phyloP scores from a whole-genome alignment of 2,329 filamentous ascomycete genomes.

The Fusarium pseudoanthophilum region DNA sequence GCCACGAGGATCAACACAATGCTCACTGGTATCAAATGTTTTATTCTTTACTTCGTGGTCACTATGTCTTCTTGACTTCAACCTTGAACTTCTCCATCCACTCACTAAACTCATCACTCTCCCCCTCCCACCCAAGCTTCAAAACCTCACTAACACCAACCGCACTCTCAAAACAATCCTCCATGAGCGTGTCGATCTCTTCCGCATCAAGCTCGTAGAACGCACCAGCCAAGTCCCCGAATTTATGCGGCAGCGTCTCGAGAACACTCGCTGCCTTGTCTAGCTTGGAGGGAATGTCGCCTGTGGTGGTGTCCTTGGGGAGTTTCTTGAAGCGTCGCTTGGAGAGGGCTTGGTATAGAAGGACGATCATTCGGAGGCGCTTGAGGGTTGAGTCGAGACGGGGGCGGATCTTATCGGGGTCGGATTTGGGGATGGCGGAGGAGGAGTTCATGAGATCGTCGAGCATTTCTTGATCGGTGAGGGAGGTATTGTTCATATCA shows the following conservation, averaged over 20 bases:
- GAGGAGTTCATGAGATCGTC: slow-evolving; percentile 75
- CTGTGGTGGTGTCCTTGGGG: slow-evolving; percentile 49
- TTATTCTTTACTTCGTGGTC: background rate
- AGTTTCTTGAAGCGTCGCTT: slow-evolving; percentile 76
- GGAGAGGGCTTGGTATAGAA: slow-evolving; percentile 75
- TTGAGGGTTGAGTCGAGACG: slow-evolving; percentile 72
- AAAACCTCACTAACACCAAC: slow-evolving; percentile 66
- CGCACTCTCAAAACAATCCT: slow-evolving; percentile 69
- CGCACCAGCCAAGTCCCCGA: slow-evolving; percentile 75
- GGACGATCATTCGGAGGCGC: slow-evolving; percentile 72
- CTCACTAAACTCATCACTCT: slow-evolving; percentile 78
- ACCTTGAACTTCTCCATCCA: slow-evolving; percentile 74
- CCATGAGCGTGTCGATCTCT: slow-evolving; percentile 68
- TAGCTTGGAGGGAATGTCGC: slow-evolving; percentile 54
- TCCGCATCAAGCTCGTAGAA: slow-evolving; percentile 76
- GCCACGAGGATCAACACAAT: slow-evolving; percentile 10
- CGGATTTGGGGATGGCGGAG: slow-evolving; percentile 69
- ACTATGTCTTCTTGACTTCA: slow-evolving; percentile 59
- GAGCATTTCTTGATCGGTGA: slow-evolving; percentile 65
- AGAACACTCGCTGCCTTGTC: slow-evolving; percentile 69
- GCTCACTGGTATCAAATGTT: slow-evolving; percentile 40
- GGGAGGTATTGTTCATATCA: slow-evolving; percentile 45
- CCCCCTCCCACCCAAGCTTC: slow-evolving; percentile 68
- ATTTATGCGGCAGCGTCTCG: slow-evolving; percentile 70
- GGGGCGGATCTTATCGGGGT: slow-evolving; percentile 72